A percentile compares a stretch with the other conserved stretches of the same genome.
Conservation (phyloP, 2,329 filamentous ascomycete genomes). For the Xylariomycetidae sp. region DNA sequence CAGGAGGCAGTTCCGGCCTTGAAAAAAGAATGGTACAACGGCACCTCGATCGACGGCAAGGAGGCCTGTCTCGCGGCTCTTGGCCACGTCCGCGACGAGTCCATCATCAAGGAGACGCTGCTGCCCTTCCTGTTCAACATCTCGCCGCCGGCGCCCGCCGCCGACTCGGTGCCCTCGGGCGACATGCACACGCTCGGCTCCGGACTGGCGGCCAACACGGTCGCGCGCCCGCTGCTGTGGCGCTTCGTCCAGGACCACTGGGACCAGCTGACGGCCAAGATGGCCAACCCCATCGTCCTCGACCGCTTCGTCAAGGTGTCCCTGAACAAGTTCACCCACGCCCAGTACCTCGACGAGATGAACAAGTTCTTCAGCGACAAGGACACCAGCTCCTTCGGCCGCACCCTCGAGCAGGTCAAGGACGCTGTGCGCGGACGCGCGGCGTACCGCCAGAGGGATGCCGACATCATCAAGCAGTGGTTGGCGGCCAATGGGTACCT, state of each 20-base stretch:
- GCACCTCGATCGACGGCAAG: slow-evolving; percentile 83
- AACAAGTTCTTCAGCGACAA: slow-evolving; percentile 77
- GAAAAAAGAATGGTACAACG: slow-evolving; percentile 77
- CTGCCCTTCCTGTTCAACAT: slow-evolving; percentile 74
- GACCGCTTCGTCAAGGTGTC: slow-evolving; percentile 81
- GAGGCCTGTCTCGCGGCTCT: slow-evolving; percentile 76
- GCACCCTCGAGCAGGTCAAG: slow-evolving; percentile 76
- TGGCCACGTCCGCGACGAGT: slow-evolving; percentile 62
- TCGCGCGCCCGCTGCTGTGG: slow-evolving; percentile 73
- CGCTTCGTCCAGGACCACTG: slow-evolving; percentile 81
- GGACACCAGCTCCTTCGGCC: slow-evolving; percentile 80
- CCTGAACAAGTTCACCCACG: slow-evolving; percentile 72
- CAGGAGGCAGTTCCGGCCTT: slow-evolving; percentile 65
- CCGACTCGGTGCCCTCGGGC: slow-evolving; percentile 67
- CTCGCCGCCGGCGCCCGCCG: slow-evolving; percentile 41
- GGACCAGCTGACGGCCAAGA: slow-evolving; percentile 62
- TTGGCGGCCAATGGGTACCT: slow-evolving; percentile 47
- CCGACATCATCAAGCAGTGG: slow-evolving; percentile 71
- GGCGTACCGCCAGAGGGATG: slow-evolving; percentile 74
- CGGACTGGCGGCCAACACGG: slow-evolving; percentile 65
- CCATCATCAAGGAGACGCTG: slow-evolving; percentile 60
- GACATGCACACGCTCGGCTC: slow-evolving; percentile 82
- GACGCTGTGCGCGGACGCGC: slow-evolving; percentile 83
- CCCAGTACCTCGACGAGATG: slow-evolving; percentile 67
- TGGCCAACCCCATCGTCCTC: slow-evolving; percentile 79